Conservation (phyloP, 2,329 filamentous ascomycete genomes). For the Verticillium zaregamsianum region DNA sequence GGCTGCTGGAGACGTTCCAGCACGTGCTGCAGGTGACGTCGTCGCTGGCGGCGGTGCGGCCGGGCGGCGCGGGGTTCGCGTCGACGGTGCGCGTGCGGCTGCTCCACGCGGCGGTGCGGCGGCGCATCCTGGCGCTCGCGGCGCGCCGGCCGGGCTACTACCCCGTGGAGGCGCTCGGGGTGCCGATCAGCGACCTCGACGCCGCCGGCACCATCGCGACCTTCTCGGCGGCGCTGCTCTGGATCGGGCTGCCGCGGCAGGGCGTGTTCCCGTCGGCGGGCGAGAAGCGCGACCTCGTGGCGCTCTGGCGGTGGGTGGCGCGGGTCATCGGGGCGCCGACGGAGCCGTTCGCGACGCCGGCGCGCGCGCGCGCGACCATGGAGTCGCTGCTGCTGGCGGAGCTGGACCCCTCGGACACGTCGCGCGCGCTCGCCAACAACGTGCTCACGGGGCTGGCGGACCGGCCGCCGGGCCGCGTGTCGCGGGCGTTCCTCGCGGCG, state of each 20-base stretch:
- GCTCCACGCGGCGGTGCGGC: constrained; percentile 60
- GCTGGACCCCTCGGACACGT: constrained; percentile 59
- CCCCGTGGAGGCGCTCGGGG: constrained; percentile 50
- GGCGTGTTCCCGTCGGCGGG: constrained; percentile 60
- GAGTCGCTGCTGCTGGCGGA: constrained; percentile 65
- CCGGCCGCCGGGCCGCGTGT: constrained; percentile 61
- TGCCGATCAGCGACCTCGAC: constrained; percentile 73
- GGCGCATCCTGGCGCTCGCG: constrained; percentile 56
- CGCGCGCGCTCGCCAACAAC: constrained; percentile 66
- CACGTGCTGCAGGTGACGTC: constrained; percentile 69
- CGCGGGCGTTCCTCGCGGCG: constrained; percentile 63
- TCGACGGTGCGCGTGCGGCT: constrained; percentile 61
- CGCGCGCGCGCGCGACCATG: constrained; percentile 57
- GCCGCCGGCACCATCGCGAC: constrained; percentile 66
- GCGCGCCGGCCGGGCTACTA: constrained; percentile 54
- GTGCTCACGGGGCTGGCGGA: constrained; percentile 66
- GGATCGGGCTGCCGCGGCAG: constrained; percentile 66
- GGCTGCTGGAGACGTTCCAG: constrained; percentile 67
- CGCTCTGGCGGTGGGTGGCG: constrained; percentile 72
- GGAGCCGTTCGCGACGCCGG: constrained; percentile 51
- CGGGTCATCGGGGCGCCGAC: constrained; percentile 68
- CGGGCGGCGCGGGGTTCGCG: constrained; percentile 59
- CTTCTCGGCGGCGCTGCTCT: constrained; percentile 66
- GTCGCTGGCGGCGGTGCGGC: constrained; percentile 61
- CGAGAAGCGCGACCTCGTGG: constrained; percentile 66